Evolutionary conservation across 2,329 filamentous ascomycete genomes (phyloP), one percentile per base, ranked within the genome.

Genomic region (Tricladium varicosporioides): DNA sequence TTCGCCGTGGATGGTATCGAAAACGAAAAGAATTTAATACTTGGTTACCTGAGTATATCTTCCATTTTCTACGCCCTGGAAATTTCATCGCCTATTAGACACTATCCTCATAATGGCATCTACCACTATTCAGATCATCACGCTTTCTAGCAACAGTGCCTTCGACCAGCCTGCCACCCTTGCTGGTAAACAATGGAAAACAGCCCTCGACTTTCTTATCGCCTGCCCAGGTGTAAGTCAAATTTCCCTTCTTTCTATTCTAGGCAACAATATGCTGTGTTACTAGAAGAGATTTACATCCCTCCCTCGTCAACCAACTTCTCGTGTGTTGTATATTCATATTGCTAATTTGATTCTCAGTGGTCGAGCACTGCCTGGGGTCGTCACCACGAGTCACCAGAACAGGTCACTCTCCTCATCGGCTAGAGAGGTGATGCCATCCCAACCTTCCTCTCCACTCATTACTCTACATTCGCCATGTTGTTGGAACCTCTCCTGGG

Each of bases 351-450:
- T 40, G n/a, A 27, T 27, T 40, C 11, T 11, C 36, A 40, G 36
- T 40, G 36, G 36, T 11, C n/a, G 4, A 40, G 4, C 36, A 40
- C 9, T 48, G 9, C 19, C 27, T 48, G 47, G 47, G 47, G 47
- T 22, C 47, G 27, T 50, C 46, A 27, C 9, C 40, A 50, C 16
- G 46, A 43, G 14, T 48, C 47, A 42, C 47, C 53, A 44, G 42
- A 48, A 31, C 54, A 49, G 10, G 40, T 57, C 19, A 60, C 59
- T 19, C 51, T 61, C n/a, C 59, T 59, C 10, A 60, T 60, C 48
- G 54, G 10, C 19, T n/a, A 11, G 47, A 2, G 7, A 22, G 31
- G 14, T 22, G n/a, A 5, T 5, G 46, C 19, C 14, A 22, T 31
- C 10, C 47, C 27, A 15, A 16, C 22, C 3, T 48, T 48, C 47